phyloP scores from a whole-genome alignment of 1,284 basidiomycete species.

The Exobasidium rhododendri region DNA sequence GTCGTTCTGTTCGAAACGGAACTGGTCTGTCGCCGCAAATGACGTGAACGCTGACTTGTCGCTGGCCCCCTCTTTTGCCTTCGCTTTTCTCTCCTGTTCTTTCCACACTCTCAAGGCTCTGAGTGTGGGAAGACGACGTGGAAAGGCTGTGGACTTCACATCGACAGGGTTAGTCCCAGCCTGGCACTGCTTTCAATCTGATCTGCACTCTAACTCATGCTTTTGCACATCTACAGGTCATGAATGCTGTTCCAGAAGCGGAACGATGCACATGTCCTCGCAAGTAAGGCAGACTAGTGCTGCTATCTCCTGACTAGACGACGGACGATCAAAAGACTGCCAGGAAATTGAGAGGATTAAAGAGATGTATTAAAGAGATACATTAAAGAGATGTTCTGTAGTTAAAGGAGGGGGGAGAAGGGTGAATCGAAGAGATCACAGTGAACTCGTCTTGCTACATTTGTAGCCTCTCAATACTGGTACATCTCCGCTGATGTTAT shows the following conservation, averaged over 20 bases:
- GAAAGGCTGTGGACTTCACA: conserved; percentile 8
- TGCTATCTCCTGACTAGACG: too few relatives aligned
- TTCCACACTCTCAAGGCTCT: conserved; percentile 4
- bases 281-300: too few relatives aligned
- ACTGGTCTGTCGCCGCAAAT: too few relatives aligned
- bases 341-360: background rate
- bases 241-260: conserved; percentile 6
- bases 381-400: background rate
- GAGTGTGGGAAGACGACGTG: conserved; percentile 11
- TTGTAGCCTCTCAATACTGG: too few relatives aligned
- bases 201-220: background rate
- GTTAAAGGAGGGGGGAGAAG: background rate
- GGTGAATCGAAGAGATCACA: background rate
- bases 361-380: background rate
- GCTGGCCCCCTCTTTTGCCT: background rate
- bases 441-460: too few relatives aligned
- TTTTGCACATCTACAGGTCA: background rate
- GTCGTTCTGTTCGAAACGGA: too few relatives aligned
- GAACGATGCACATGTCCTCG: conserved; percentile 9
- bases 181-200: background rate
- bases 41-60: too few relatives aligned
- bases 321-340: background rate
- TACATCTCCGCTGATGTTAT: too few relatives aligned
- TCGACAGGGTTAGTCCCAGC: background rate
- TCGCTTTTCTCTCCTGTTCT: conserved; percentile 1